Percentiles rank a stretch among this genome's conserved stretches.
phyloP scores from a whole-genome alignment of 2,329 filamentous ascomycete genomes.

The Venturia effusa region DNA sequence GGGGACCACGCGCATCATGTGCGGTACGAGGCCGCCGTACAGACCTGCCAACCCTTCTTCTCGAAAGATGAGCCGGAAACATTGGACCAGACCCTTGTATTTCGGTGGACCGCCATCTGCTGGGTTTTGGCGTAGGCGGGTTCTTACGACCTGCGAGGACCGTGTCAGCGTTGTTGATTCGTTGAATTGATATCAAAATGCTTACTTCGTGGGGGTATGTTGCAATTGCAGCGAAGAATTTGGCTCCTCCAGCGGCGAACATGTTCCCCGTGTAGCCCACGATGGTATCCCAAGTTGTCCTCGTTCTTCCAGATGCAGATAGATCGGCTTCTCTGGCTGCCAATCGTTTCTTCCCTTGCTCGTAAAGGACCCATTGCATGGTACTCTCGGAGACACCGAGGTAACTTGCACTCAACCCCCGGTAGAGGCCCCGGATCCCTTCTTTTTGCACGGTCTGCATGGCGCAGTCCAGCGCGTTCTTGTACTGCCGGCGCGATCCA shows the following conservation, averaged over 20 bases:
- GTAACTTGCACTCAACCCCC: constrained; percentile 84
- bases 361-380: constrained; percentile 88
- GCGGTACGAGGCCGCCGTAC: constrained; percentile 85
- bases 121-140: constrained; percentile 77
- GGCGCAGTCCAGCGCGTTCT: constrained; percentile 80
- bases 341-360: constrained; percentile 75
- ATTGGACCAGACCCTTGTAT: constrained; percentile 81
- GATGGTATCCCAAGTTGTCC: constrained; percentile 61
- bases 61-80: constrained; percentile 76
- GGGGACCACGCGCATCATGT: constrained; percentile 82
- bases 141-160: constrained; percentile 56
- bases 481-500: constrained; percentile 55
- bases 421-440: constrained; percentile 73
- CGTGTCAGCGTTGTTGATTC: background rate
- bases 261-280: constrained; percentile 72
- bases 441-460: constrained; percentile 71
- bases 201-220: constrained; percentile 87
- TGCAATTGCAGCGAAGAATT: constrained; percentile 70
- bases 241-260: constrained; percentile 69
- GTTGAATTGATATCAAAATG: constrained; percentile 5
- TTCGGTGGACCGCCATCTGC: constrained; percentile 59
- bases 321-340: constrained; percentile 49
- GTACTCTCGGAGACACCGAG: constrained; percentile 84
- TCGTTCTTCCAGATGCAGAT: constrained; percentile 47
- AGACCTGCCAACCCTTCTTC: constrained; percentile 79